Conservation (phyloP, 2,329 filamentous ascomycete species). For the Nothophaeocryptopus gaeumannii region DNA sequence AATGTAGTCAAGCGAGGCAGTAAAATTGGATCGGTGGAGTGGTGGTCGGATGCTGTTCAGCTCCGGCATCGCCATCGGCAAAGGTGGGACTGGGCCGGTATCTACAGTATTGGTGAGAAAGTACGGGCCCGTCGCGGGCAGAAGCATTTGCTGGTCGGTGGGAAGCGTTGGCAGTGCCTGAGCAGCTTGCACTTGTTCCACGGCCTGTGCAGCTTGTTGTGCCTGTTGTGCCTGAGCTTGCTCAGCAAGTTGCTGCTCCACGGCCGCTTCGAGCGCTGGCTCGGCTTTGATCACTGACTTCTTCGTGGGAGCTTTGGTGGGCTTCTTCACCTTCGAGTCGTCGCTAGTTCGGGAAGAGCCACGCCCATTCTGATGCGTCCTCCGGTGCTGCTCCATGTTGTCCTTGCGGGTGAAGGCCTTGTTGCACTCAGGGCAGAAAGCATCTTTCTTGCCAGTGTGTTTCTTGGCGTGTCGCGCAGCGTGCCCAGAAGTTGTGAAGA, state of each 20-base stretch:
- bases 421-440: conserved; percentile 67
- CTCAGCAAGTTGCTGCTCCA: conserved; percentile 36
- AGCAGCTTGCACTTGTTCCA: conserved; percentile 17
- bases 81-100: conserved; percentile 34
- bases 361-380: conserved; percentile 64
- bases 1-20: conserved; percentile 35
- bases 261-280: conserved; percentile 32
- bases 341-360: conserved; percentile 42
- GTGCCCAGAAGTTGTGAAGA: conserved; percentile 79
- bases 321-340: conserved; percentile 45
- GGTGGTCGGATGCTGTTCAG: conserved; percentile 28
- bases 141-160: conserved; percentile 29
- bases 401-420: conserved; percentile 80
- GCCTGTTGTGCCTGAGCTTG: conserved; percentile 23
- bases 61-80: conserved; percentile 36
- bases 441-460: conserved; percentile 76
- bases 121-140: conserved; percentile 33
- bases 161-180: conserved; percentile 20
- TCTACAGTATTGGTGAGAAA: conserved; percentile 32
- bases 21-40: conserved; percentile 33
- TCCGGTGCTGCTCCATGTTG: conserved; percentile 84
- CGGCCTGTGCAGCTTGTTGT: conserved; percentile 18
- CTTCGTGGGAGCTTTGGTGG: conserved; percentile 36
- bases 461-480: conserved; percentile 83
- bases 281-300: conserved; percentile 32